Evolutionary conservation across 129 eudicot genomes (phyloP).

Genomic region (Centrapalus pauciflorus): DNA sequence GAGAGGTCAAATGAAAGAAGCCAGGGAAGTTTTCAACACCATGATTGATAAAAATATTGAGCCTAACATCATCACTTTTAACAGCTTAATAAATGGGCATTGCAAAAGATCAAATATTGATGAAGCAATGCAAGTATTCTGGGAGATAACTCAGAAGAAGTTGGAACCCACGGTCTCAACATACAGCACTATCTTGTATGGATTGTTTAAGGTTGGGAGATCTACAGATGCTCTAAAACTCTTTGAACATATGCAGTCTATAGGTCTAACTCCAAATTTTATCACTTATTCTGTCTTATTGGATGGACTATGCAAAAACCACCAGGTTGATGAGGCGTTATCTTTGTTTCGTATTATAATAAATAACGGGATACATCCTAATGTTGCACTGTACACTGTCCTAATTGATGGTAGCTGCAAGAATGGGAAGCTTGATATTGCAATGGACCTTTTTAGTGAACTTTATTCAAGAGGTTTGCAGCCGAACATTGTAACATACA

Average conservation of each 20-base stretch:
- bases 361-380: constrained; percentile 12
- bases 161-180: constrained; percentile 25
- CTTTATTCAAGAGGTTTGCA: constrained; percentile 21
- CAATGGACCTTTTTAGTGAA: constrained; percentile 17
- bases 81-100: constrained; percentile 30
- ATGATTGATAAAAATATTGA: constrained; percentile 19
- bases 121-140: constrained; percentile 18
- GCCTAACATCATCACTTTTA: constrained; percentile 22
- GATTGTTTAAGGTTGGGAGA: constrained; percentile 24
- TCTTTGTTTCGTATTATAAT: constrained; percentile 30
- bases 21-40: constrained; percentile 13
- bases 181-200: constrained; percentile 25
- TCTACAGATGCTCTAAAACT: constrained; percentile 21
- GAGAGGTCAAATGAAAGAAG: constrained; percentile 36
- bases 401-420: constrained; percentile 31
- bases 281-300: constrained; percentile 29
- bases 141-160: constrained; percentile 22
- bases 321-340: constrained; percentile 26
- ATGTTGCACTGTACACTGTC: constrained; percentile 23
- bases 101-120: constrained; percentile 22
- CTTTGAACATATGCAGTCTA: constrained; percentile 24
- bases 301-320: constrained; percentile 42
- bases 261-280: constrained; percentile 14
- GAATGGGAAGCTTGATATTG: constrained; percentile 22
- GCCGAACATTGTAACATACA: constrained; percentile 31